A percentile compares a stretch with the other conserved stretches of the same genome.
Evolutionary conservation across 495 filamentous ascomycete species (phyloP).

Genomic region (Penicillium alfredii): DNA sequence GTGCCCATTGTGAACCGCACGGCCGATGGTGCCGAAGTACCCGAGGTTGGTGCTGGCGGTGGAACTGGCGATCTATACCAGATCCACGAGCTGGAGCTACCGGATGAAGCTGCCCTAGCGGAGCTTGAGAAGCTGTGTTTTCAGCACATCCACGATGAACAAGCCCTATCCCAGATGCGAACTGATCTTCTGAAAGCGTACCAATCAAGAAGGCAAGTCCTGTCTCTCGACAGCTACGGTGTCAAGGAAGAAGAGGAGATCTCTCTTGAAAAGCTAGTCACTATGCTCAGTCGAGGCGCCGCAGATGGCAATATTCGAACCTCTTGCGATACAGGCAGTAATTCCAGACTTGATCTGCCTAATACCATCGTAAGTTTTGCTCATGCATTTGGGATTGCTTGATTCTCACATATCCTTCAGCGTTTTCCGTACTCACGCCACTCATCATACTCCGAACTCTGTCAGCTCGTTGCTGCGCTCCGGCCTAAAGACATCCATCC

Average conservation of each 20-base stretch:
- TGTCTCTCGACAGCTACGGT: conserved; percentile 40
- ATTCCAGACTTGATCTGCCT: conserved; percentile 7
- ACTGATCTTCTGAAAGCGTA: conserved; percentile 30
- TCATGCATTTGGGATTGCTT: too few species aligned
- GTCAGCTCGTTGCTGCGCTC: conserved; percentile 61
- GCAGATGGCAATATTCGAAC: conserved; percentile 1
- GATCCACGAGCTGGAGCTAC: conserved; percentile 56
- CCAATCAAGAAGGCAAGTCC: conserved; percentile 26
- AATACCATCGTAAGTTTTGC: conserved; percentile 19
- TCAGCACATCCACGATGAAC: conserved; percentile 32
- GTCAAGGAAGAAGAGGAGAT: conserved; percentile 38
- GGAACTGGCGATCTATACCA: conserved; percentile 70
- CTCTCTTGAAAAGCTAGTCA: conserved; percentile 38
- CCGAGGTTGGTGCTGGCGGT: conserved; percentile 71
- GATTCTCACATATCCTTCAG: conserved; percentile 18
- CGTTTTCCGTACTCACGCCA: conserved; percentile 86
- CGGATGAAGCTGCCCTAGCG: conserved; percentile 37
- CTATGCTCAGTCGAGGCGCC: conserved; percentile 29
- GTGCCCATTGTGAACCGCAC: conserved; percentile 63
- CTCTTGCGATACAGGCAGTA: background rate
- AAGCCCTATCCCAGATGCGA: conserved; percentile 27
- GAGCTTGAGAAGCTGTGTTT: conserved; percentile 44
- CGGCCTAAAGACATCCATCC: conserved; percentile 74
- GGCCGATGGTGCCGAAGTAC: conserved; percentile 52
- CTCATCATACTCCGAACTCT: conserved; percentile 78